Conservation (phyloP, 768 basidiomycete species). For the Termitomyces sp. region DNA sequence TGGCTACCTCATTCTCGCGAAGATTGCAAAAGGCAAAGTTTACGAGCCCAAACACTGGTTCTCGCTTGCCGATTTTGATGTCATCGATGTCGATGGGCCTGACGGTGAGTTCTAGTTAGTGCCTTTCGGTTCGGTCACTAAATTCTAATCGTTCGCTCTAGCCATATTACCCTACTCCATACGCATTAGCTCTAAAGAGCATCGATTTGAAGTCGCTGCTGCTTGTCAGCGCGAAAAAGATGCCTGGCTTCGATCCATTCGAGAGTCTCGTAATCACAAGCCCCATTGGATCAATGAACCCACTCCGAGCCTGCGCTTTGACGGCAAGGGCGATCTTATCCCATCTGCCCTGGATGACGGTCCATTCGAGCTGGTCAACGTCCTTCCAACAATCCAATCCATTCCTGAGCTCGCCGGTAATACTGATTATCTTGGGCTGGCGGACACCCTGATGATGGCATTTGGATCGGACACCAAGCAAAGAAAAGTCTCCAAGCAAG, state of each 20-base stretch:
- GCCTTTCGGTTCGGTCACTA: not conserved
- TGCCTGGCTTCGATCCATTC: slow-evolving; percentile 76
- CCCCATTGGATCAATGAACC: slow-evolving; percentile 56
- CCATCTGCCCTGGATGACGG: slow-evolving; percentile 32
- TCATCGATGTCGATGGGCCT: slow-evolving; percentile 62
- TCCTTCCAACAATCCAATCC: slow-evolving; percentile 51
- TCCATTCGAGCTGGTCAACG: slow-evolving; percentile 31
- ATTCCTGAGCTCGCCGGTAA: slow-evolving; percentile 40
- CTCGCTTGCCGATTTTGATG: slow-evolving; percentile 63
- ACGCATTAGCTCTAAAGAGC: slow-evolving; percentile 60
- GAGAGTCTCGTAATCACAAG: slow-evolving; percentile 38
- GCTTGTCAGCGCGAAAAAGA: slow-evolving; percentile 81
- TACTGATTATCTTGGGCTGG: slow-evolving; percentile 24
- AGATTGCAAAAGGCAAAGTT: slow-evolving; percentile 70
- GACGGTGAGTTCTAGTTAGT: slow-evolving; percentile 54
- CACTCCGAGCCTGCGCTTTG: slow-evolving; percentile 51
- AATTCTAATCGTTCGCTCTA: slow-evolving; percentile 23
- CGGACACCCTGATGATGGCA: slow-evolving; percentile 30
- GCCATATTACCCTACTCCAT: slow-evolving; percentile 80
- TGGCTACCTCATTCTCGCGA: slow-evolving; percentile 83
- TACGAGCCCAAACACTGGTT: slow-evolving; percentile 94
- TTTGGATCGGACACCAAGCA: slow-evolving; percentile 24
- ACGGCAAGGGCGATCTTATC: slow-evolving; percentile 34
- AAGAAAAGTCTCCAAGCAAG: slow-evolving; percentile 20
- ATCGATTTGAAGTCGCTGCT: slow-evolving; percentile 82